These are phyloP conservation scores for Ceratocystis variospora DNA, from an alignment of 2,329 filamentous ascomycete genomes.

Conservation along the genomic window DNA sequence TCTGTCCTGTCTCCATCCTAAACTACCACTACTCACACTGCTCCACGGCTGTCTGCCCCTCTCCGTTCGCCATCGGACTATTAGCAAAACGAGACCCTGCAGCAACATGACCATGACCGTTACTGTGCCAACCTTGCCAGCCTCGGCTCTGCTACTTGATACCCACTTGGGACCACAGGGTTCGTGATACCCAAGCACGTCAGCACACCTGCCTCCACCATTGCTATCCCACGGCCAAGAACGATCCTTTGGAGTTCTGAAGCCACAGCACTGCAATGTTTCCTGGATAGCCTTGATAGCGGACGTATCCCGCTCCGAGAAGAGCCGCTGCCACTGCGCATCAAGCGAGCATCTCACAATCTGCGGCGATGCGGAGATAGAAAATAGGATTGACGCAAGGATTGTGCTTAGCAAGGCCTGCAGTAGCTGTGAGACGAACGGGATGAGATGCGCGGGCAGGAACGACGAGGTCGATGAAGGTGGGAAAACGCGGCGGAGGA, in stretches of 20 bases:
- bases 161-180: constrained; percentile 43
- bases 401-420: constrained; percentile 21
- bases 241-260: constrained; percentile 43
- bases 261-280: constrained; percentile 51
- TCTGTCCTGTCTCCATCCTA: neutral
- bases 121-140: constrained; percentile 37
- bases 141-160: constrained; percentile 31
- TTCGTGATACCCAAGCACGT: constrained; percentile 32
- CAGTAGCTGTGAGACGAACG: neutral
- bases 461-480: neutral
- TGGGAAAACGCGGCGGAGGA: neutral
- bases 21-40: neutral
- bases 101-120: constrained; percentile 40
- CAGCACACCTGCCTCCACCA: constrained; percentile 30
- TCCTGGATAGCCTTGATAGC: constrained; percentile 50
- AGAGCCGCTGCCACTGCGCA: constrained; percentile 22
- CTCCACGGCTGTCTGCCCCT: neutral
- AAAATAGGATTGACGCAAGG: constrained; percentile 33
- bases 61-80: neutral
- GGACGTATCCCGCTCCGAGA: constrained; percentile 32
- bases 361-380: neutral
- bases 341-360: constrained; percentile 20
- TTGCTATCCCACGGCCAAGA: constrained; percentile 45
- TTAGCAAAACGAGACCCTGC: constrained; percentile 41
- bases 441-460: neutral